These are phyloP conservation scores for Alliaria petiolata DNA, from an alignment of 345 rosid species.

Conservation along the genomic window DNA sequence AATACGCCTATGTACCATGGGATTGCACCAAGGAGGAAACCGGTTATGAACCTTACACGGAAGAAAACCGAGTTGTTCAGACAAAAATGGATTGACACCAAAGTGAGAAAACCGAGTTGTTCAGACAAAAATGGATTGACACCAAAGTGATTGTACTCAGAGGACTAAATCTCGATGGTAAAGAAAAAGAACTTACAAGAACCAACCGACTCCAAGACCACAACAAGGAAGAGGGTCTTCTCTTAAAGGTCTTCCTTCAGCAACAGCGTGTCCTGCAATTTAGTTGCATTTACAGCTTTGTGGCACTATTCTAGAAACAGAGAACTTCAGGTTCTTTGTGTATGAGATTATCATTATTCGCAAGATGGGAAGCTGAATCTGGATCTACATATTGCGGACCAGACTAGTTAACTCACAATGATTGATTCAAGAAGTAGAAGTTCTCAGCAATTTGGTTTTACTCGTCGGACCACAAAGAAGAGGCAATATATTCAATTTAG, in stretches of 20 bases:
- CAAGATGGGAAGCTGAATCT: no score
- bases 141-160: neutral
- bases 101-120: no score
- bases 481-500: neutral
- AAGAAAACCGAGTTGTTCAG: neutral
- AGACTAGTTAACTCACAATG: neutral
- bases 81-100: neutral
- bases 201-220: conserved; percentile 80
- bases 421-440: neutral
- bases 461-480: neutral
- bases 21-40: conserved; percentile 70
- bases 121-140: no score
- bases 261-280: conserved; percentile 61
- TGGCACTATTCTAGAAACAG: neutral
- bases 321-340: neutral
- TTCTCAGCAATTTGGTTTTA: neutral
- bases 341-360: no score
- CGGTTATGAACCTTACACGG: conserved; percentile 77
- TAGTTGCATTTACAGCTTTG: neutral
- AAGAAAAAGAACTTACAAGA: conserved; percentile 47
- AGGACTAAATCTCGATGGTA: neutral
- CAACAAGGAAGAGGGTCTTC: conserved; percentile 69
- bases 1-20: conserved; percentile 84
- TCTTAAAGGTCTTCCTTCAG: conserved; percentile 39
- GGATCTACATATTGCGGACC: no score